These are phyloP conservation scores for Fomitiporia mediterranea DNA, from an alignment of 1,284 basidiomycete genomes.

Conservation along the genomic window DNA sequence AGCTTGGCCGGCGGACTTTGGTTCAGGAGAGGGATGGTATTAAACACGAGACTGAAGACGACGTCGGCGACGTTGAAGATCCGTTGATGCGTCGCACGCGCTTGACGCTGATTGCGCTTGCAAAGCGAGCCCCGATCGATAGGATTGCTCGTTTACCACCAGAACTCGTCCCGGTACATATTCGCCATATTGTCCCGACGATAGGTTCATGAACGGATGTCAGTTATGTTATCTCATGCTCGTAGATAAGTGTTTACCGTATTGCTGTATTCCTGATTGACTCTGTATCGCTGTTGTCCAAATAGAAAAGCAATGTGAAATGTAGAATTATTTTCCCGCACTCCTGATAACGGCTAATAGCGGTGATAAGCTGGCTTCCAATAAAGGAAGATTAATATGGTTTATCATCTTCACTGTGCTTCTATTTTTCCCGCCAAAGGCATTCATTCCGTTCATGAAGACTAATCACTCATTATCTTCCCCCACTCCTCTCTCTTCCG, in stretches of 20 bases:
- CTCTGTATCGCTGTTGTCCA: neutral
- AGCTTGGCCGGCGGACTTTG: conserved; percentile 28
- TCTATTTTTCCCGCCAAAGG: neutral
- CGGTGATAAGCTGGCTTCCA: neutral
- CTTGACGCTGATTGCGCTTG: conserved; percentile 64
- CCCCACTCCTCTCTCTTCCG: neutral
- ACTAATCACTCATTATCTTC: neutral
- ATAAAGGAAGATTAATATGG: neutral
- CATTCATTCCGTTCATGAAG: neutral
- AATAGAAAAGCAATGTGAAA: neutral
- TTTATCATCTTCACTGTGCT: neutral
- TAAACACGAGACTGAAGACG: conserved; percentile 11
- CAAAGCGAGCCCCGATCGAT: conserved; percentile 68
- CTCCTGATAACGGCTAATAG: neutral
- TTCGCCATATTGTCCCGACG: conserved; percentile 55
- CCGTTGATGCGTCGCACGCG: conserved; percentile 49
- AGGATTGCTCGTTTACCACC: conserved; percentile 59
- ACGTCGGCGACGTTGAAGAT: conserved; percentile 38
- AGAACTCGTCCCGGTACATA: conserved; percentile 60
- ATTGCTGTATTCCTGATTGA: neutral
- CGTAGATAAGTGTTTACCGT: neutral
- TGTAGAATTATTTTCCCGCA: neutral
- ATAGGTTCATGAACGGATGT: conserved; percentile 7
- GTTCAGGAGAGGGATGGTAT: conserved; percentile 12
- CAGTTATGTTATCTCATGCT: conserved; percentile 2